Evolutionary conservation across 2,329 filamentous ascomycete genomes (phyloP), one percentile per base, ranked within the genome.

Genomic region (Botrytis aclada): DNA sequence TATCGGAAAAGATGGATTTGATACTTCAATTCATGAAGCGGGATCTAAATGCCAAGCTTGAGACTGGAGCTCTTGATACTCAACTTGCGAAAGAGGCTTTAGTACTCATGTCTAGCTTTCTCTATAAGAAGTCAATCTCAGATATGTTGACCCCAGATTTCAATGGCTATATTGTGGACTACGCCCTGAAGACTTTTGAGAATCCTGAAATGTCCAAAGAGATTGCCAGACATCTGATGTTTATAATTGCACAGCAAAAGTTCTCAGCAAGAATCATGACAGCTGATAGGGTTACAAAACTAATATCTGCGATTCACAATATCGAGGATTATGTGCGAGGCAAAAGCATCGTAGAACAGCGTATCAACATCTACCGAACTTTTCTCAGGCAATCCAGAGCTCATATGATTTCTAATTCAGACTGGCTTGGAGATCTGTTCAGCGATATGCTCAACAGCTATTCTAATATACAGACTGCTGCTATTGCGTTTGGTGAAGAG

Each of bases 341-440:
- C 29, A 97, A 94, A 80, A 94, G 92, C 74, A 92, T 97, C 54
- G 84, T 94, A 56, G 90, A 91, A 77, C 90, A 92, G 73, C 90
- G 95, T 25, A 85, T 97, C 18, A 85, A 89, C 64, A 91, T 97
- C 69, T 98, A 97, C 80, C 89, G 90, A 75, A 91, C 90, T 71
- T 85, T 99, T 2, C 82, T 97, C 37, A 88, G 88, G 74, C 93
- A 97, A 82, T 88, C 90, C 7, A 90, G 88, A 69, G 82, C 85
- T 29, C 84, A 89, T 34, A 97, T 99, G 90, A 83, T 90, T 25
- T 83, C 86, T 37, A 89, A 94, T 72, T 85, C 88, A 4, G 87
- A 93, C 74, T 99, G 96, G 95, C 85, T 98, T 66, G 87, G 92
- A 69, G 92, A 97, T 80, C 84, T 97, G 32, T 90, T 98, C 75